Evolutionary conservation across 2,329 filamentous ascomycete genomes (phyloP).

Genomic region (Dichotomopilus funicola): DNA sequence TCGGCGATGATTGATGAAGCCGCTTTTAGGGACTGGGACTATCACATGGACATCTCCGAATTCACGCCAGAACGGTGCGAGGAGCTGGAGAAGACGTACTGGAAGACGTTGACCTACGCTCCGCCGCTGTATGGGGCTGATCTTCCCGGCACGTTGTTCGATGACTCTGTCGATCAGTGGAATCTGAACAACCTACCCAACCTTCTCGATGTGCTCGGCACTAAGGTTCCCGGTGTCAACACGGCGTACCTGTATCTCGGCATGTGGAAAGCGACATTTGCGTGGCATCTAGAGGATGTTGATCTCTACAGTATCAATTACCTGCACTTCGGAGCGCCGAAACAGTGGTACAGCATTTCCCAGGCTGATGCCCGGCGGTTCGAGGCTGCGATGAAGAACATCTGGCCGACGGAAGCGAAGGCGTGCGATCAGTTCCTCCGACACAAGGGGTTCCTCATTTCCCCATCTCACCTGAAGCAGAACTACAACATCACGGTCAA

Average conservation of each 20-base stretch:
- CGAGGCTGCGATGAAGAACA: conserved; percentile 88
- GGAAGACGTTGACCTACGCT: conserved; percentile 95
- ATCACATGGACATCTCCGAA: conserved; percentile 78
- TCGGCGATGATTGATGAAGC: conserved; percentile 80
- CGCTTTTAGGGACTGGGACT: conserved; percentile 86
- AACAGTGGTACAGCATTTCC: conserved; percentile 99
- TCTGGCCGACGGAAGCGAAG: conserved; percentile 93
- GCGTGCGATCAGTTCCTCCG: conserved; percentile 92
- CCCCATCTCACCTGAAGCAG: conserved; percentile 76
- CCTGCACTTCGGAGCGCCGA: conserved; percentile 95
- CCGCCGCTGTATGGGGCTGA: conserved; percentile 93
- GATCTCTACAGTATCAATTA: conserved; percentile 99
- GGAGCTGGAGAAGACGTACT: conserved; percentile 90
- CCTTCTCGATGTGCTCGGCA: conserved; percentile 84
- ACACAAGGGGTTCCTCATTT: conserved; percentile 96
- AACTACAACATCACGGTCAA: conserved; percentile 96
- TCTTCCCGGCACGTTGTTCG: conserved; percentile 90
- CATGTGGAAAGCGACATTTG: conserved; percentile 99
- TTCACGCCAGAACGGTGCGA: conserved; percentile 89
- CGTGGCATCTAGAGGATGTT: conserved; percentile 97
- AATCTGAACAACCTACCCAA: conserved; percentile 95
- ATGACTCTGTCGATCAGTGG: conserved; percentile 77
- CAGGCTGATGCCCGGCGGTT: conserved; percentile 90
- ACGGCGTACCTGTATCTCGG: conserved; percentile 96
- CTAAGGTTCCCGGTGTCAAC: conserved; percentile 95